These are phyloP conservation scores for Ascochyta lentis DNA, from an alignment of 2,329 filamentous ascomycete genomes.

Conservation along the genomic window DNA sequence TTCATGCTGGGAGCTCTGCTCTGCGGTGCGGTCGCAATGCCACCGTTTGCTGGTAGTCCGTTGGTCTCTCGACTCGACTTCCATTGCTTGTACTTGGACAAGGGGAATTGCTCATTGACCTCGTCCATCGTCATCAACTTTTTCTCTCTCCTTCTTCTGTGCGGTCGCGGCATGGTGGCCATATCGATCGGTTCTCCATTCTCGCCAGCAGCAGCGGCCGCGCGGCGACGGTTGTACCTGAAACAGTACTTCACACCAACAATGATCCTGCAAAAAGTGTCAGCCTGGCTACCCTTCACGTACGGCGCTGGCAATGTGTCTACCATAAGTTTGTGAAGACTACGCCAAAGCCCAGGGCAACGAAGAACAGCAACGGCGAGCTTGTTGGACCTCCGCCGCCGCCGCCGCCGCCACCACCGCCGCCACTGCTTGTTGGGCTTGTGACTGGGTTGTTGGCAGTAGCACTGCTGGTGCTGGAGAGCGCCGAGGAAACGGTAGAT, in stretches of 20 bases:
- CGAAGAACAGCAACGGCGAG: slow-evolving; percentile 87
- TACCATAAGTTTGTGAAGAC: slow-evolving; percentile 99
- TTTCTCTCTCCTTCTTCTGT: slow-evolving; percentile 90
- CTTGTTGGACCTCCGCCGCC: slow-evolving; percentile 63
- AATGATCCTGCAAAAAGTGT: slow-evolving; percentile 77
- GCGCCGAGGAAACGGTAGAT: slow-evolving; percentile 21
- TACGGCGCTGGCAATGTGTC: slow-evolving; percentile 44
- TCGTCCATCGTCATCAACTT: slow-evolving; percentile 99
- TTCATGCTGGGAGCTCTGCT: slow-evolving; percentile 78
- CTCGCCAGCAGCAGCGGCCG: slow-evolving; percentile 75
- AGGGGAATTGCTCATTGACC: slow-evolving; percentile 95
- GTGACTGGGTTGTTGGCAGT: slow-evolving; percentile 4
- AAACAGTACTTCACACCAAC: slow-evolving; percentile 99
- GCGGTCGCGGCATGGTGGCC: slow-evolving; percentile 81
- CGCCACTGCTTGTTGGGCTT: slow-evolving; percentile 6
- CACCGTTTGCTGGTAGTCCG: slow-evolving; percentile 82
- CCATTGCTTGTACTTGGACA: slow-evolving; percentile 97
- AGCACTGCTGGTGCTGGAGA: slow-evolving; percentile 1
- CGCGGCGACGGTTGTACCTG: slow-evolving; percentile 93
- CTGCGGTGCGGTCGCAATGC: slow-evolving; percentile 72
- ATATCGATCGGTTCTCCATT: slow-evolving; percentile 85
- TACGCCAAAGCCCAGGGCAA: slow-evolving; percentile 94
- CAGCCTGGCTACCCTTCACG: slow-evolving; percentile 23
- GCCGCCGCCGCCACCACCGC: slow-evolving; percentile 30
- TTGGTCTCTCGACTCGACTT: slow-evolving; percentile 81